A percentile compares a stretch with the other conserved stretches of the same genome.
These are phyloP conservation scores for Edaphochlamys debaryana DNA, from an alignment of 139 green algal species.

Conservation along the genomic window DNA sequence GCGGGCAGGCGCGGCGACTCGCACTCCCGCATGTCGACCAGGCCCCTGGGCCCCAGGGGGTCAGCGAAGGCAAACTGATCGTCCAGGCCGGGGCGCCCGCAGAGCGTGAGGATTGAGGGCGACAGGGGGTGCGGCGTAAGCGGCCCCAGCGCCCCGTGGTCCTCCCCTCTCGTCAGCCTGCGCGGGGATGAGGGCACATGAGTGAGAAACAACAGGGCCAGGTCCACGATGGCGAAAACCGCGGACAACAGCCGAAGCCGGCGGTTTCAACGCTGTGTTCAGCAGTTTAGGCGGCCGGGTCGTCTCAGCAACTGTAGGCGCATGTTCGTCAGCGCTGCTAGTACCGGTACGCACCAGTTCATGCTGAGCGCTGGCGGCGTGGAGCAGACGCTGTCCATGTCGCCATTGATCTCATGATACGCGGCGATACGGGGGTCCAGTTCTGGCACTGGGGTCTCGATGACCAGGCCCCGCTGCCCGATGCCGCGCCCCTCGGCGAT, in stretches of 20 bases:
- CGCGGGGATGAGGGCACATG: too few species aligned
- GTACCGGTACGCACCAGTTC: too few species aligned
- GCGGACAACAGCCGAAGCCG: too few species aligned
- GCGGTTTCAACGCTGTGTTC: too few species aligned
- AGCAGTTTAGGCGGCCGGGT: too few species aligned
- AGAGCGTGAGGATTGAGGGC: constrained; percentile 52
- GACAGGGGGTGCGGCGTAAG: constrained; percentile 45
- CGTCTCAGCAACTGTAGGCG: too few species aligned
- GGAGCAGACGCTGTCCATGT: constrained; percentile 6
- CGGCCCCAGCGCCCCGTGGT: constrained; percentile 31
- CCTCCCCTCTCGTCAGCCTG: not conserved
- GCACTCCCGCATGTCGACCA: constrained; percentile 29
- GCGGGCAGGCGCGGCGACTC: constrained; percentile 16
- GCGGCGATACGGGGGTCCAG: constrained; percentile 7
- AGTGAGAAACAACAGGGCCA: too few species aligned
- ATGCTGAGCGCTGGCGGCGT: constrained; percentile 10
- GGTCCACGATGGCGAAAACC: too few species aligned
- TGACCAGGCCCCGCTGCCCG: not conserved
- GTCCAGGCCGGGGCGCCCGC: not conserved
- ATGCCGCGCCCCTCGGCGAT: constrained; percentile 44
- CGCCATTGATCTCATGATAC: constrained; percentile 20
- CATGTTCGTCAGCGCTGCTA: too few species aligned
- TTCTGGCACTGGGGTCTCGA: not conserved
- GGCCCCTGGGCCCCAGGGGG: not conserved
- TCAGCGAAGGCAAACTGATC: constrained; percentile 5